These are phyloP conservation scores for Yamadazyma phyllophila DNA, from an alignment of 805 yeast genomes.

Conservation along the genomic window DNA sequence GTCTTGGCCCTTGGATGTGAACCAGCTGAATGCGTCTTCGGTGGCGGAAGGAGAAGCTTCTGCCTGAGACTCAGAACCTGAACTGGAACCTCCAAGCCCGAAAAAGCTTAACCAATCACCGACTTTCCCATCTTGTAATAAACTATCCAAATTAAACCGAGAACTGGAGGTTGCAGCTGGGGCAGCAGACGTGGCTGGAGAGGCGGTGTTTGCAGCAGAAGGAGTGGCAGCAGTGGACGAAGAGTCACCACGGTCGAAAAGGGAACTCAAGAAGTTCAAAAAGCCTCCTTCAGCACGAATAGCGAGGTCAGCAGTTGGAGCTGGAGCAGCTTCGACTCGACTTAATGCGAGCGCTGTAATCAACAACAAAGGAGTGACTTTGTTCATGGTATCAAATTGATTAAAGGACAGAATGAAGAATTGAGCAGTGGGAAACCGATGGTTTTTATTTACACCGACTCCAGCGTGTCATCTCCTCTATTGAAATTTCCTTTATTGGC, in stretches of 20 bases:
- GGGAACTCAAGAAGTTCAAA: slow-evolving; percentile 5
- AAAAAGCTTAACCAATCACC: slow-evolving; percentile 11
- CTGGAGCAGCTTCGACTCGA: slow-evolving; percentile 14
- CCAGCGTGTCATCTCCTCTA: slow-evolving; percentile 1
- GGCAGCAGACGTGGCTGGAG: slow-evolving; percentile 12
- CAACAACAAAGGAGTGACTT: slow-evolving; percentile 6
- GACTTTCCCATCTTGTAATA: slow-evolving; percentile 5
- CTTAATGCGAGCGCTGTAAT: slow-evolving; percentile 6
- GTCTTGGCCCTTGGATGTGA: slow-evolving; percentile 7
- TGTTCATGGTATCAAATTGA: neutral
- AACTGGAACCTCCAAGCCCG: slow-evolving; percentile 5
- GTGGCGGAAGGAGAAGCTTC: slow-evolving; percentile 11
- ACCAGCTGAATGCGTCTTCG: slow-evolving; percentile 14
- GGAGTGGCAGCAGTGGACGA: slow-evolving; percentile 8
- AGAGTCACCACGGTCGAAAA: slow-evolving; percentile 5
- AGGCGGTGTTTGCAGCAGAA: slow-evolving; percentile 10
- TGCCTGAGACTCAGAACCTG: slow-evolving; percentile 4
- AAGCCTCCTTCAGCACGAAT: slow-evolving; percentile 9
- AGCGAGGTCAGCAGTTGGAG: slow-evolving; percentile 9
- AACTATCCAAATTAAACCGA: slow-evolving; percentile 9
- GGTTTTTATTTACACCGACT: slow-evolving; percentile 1
- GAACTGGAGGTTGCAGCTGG: slow-evolving; percentile 9
- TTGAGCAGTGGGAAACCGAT: neutral
- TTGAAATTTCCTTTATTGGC: slow-evolving; percentile 1
- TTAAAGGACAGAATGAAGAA: neutral